Percentiles rank a stretch among this genome's conserved stretches.
Conservation (phyloP, 352 stramenopile species). For the Phytophthora nicotianae region DNA sequence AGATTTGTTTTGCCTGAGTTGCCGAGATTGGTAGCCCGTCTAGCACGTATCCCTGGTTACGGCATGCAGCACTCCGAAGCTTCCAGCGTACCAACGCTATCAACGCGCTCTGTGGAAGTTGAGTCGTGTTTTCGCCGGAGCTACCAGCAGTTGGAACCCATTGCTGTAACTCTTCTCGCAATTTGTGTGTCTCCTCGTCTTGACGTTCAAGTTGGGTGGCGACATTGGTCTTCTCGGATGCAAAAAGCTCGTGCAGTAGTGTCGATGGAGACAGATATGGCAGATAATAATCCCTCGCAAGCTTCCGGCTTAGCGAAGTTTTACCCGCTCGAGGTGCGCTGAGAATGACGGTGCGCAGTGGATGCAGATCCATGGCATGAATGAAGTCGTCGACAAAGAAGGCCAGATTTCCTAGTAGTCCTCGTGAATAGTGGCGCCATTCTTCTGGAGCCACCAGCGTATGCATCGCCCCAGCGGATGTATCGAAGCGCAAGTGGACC, state of each 20-base stretch:
- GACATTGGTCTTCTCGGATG: slow-evolving; percentile 17
- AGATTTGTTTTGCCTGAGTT: slow-evolving; percentile 55
- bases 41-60: slow-evolving; percentile 86
- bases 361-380: slow-evolving; percentile 71
- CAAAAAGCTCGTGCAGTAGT: slow-evolving; percentile 54
- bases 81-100: slow-evolving; percentile 73
- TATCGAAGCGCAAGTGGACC: slow-evolving; percentile 78
- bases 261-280: slow-evolving; percentile 58
- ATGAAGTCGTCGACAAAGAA: slow-evolving; percentile 83
- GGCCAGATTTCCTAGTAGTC: slow-evolving; percentile 62
- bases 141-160: slow-evolving; percentile 24
- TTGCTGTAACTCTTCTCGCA: slow-evolving; percentile 45
- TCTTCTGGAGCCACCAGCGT: slow-evolving; percentile 63
- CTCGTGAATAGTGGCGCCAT: slow-evolving; percentile 68
- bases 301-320: slow-evolving; percentile 48
- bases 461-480: slow-evolving; percentile 47
- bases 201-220: slow-evolving; percentile 16
- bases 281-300: slow-evolving; percentile 79
- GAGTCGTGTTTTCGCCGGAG: slow-evolving; percentile 15
- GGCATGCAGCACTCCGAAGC: slow-evolving; percentile 54
- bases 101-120: slow-evolving; percentile 47
- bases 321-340: slow-evolving; percentile 76
- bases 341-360: slow-evolving; percentile 70
- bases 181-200: slow-evolving; percentile 18
- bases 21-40: slow-evolving; percentile 63